A percentile compares a stretch with the other conserved stretches of the same genome.
Evolutionary conservation across 352 stramenopile genomes (phyloP).

Genomic region (Globisporangium paroecandrum): DNA sequence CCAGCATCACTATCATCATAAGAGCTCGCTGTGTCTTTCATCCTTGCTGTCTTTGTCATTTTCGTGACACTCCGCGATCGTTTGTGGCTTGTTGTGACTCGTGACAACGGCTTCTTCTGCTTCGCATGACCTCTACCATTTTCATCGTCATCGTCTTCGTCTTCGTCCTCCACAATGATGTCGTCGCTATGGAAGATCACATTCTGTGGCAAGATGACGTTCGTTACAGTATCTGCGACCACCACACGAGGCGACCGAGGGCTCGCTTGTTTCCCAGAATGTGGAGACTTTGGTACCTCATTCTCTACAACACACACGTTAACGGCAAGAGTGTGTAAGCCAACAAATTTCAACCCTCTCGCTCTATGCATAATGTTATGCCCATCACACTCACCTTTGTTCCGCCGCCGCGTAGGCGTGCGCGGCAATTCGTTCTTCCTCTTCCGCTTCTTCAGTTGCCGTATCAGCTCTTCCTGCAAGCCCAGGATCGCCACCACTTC

Average conservation of each 20-base stretch:
- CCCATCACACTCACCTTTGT: neutral
- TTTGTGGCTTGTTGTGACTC: neutral
- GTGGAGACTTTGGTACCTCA: neutral
- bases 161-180: conserved; percentile 17
- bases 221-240: neutral
- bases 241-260: neutral
- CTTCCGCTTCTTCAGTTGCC: neutral
- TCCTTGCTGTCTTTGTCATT: neutral
- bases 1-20: neutral
- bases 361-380: neutral
- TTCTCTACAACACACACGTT: neutral
- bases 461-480: conserved; percentile 5
- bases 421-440: neutral
- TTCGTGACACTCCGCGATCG: neutral
- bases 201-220: conserved; percentile 9
- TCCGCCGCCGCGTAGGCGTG: neutral
- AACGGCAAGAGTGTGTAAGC: neutral
- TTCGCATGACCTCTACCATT: neutral
- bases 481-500: conserved; percentile 6
- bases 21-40: neutral
- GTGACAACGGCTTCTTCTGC: neutral
- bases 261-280: neutral
- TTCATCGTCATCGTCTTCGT: conserved; percentile 16
- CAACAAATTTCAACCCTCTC: neutral
- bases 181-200: conserved; percentile 19